These are phyloP conservation scores for Saxophila tyrrhenica DNA, from an alignment of 495 filamentous ascomycete species.

Conservation along the genomic window DNA sequence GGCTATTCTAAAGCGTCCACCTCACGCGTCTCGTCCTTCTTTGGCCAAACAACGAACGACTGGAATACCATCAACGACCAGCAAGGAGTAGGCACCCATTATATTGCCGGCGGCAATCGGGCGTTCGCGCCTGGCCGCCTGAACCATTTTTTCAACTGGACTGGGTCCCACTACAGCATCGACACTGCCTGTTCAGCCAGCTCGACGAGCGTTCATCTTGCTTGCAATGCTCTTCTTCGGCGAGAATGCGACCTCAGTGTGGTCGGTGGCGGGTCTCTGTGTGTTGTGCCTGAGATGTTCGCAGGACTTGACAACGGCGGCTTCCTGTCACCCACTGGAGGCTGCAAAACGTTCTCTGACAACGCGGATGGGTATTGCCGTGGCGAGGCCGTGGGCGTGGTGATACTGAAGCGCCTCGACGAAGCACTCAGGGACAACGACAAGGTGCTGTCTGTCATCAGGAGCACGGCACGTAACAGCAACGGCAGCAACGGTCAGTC, in stretches of 20 bases:
- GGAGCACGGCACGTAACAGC: constrained; percentile 29
- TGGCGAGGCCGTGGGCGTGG: constrained; percentile 27
- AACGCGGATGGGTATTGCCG: constrained; percentile 34
- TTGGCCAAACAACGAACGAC: constrained; percentile 30
- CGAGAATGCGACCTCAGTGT: constrained; percentile 33
- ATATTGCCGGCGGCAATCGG: constrained; percentile 25
- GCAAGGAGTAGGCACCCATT: constrained; percentile 26
- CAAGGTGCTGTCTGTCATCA: constrained; percentile 34
- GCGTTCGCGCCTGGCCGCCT: constrained; percentile 28
- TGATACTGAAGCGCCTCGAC: constrained; percentile 30
- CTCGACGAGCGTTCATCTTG: constrained; percentile 26
- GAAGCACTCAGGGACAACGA: constrained; percentile 29
- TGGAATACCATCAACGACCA: constrained; percentile 20
- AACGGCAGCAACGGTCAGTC: constrained; percentile 8
- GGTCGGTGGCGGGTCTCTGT: constrained; percentile 29
- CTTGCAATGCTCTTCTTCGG: constrained; percentile 30
- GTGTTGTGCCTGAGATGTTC: constrained; percentile 27
- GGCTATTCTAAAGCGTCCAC: constrained; percentile 26
- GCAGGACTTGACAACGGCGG: constrained; percentile 29
- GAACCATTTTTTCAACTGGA: constrained; percentile 21
- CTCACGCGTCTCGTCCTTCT: constrained; percentile 30
- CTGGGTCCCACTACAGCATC: constrained; percentile 7
- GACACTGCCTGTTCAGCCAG: constrained; percentile 34
- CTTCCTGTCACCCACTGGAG: constrained; percentile 32
- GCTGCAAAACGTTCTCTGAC: constrained; percentile 35